A percentile compares a stretch with the other conserved stretches of the same genome.
These are phyloP conservation scores for Trichoderma brevicompactum DNA, from an alignment of 2,329 filamentous ascomycete genomes.

Conservation along the genomic window DNA sequence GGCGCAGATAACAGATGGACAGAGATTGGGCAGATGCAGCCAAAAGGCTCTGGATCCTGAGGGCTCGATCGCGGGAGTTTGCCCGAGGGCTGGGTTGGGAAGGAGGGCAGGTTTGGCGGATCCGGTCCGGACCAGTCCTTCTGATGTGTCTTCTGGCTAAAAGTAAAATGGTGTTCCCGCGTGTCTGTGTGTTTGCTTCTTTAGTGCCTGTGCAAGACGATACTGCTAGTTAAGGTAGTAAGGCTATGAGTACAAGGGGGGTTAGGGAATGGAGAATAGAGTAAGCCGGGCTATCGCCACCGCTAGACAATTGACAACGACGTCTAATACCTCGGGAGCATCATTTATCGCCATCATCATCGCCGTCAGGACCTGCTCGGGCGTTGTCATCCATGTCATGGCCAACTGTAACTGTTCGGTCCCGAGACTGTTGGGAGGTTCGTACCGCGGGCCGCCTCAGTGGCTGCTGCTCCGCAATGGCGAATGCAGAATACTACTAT, in stretches of 20 bases:
- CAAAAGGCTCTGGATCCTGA: neutral
- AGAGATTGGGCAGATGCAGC: conserved; percentile 8
- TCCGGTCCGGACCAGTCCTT: neutral
- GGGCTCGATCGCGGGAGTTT: conserved; percentile 9
- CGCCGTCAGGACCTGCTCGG: neutral
- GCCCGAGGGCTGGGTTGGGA: conserved; percentile 14
- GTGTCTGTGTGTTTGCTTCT: neutral
- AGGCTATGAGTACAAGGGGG: too few relatives aligned
- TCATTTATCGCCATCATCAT: neutral
- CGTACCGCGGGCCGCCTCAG: conserved; percentile 12
- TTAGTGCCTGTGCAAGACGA: too few relatives aligned
- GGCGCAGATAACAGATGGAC: neutral
- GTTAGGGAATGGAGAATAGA: too few relatives aligned
- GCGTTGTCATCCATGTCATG: conserved; percentile 1
- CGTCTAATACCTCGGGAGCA: neutral
- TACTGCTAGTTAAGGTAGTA: too few relatives aligned
- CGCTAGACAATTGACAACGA: neutral
- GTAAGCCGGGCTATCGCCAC: neutral
- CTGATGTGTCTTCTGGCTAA: conserved; percentile 15
- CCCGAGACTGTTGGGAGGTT: conserved; percentile 7
- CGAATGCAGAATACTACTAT: neutral
- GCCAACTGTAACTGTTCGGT: conserved; percentile 1
- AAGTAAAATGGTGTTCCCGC: conserved; percentile 4
- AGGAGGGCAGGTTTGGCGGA: neutral
- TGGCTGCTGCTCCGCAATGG: conserved; percentile 13